Conservation (phyloP, 768 basidiomycete genomes). For the Crepidotus variabilis region DNA sequence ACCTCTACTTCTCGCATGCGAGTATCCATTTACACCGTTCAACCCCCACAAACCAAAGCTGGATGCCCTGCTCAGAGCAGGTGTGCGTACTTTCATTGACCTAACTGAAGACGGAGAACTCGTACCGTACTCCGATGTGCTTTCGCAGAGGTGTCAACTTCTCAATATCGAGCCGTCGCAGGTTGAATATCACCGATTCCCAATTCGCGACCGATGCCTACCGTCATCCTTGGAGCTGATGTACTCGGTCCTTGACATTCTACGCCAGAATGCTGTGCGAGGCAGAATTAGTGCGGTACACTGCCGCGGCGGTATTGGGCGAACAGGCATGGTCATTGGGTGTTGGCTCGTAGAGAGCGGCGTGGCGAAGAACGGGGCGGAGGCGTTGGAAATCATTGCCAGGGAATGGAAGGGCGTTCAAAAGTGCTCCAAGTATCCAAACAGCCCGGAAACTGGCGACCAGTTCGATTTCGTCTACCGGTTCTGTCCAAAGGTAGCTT, state of each 20-base stretch:
- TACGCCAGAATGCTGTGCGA: constrained; percentile 55
- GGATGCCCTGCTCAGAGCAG: constrained; percentile 65
- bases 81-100: constrained; percentile 80
- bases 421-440: constrained; percentile 71
- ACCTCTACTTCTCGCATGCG: constrained; percentile 67
- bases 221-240: constrained; percentile 60
- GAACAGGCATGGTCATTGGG: constrained; percentile 60
- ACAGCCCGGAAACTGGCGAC: constrained; percentile 76
- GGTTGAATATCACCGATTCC: constrained; percentile 76
- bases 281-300: constrained; percentile 70
- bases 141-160: constrained; percentile 47
- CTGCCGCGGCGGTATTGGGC: constrained; percentile 75
- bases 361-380: constrained; percentile 55
- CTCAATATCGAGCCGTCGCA: constrained; percentile 51
- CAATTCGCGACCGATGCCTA: constrained; percentile 69
- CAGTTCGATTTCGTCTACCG: constrained; percentile 74
- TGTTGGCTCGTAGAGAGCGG: constrained; percentile 77
- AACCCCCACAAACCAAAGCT: constrained; percentile 60
- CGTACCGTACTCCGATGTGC: constrained; percentile 54
- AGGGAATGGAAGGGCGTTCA: constrained; percentile 72
- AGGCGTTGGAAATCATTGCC: constrained; percentile 63
- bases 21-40: constrained; percentile 73
- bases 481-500: constrained; percentile 32
- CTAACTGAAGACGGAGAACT: constrained; percentile 82
- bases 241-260: constrained; percentile 52